Percentiles rank a stretch among this genome's conserved stretches.
Conservation (phyloP, 75 land plant species). For the Larix kaempferi region DNA sequence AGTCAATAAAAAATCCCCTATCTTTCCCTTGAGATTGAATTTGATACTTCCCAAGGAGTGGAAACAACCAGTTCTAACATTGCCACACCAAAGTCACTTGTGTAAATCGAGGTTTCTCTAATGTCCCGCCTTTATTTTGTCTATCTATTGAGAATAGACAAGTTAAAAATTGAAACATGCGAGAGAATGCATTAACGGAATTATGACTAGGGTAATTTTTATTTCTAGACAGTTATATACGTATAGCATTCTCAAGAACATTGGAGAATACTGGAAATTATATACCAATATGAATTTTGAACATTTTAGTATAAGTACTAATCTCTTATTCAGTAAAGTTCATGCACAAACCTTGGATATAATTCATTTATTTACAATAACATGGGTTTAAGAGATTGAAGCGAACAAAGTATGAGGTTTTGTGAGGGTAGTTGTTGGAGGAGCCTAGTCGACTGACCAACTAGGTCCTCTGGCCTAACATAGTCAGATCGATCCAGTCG, state of each 20-base stretch:
- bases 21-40: too few relatives aligned
- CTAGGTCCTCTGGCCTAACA: too few relatives aligned
- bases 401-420: neutral
- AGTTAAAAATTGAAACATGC: neutral
- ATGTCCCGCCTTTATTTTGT: neutral
- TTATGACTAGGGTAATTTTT: neutral
- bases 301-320: neutral
- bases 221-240: neutral
- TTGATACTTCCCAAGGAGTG: too few relatives aligned
- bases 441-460: too few relatives aligned
- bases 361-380: neutral
- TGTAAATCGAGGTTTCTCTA: too few relatives aligned
- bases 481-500: too few relatives aligned
- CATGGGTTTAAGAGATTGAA: neutral
- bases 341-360: neutral
- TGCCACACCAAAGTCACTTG: too few relatives aligned
- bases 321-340: neutral
- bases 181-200: neutral
- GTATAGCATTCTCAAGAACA: neutral
- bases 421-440: too few relatives aligned
- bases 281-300: neutral
- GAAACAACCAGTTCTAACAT: too few relatives aligned
- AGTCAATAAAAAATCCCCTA: too few relatives aligned
- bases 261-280: neutral
- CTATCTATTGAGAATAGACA: neutral